phyloP scores from a whole-genome alignment of 2,329 filamentous ascomycete species.

The Mollisia scopiformis region DNA sequence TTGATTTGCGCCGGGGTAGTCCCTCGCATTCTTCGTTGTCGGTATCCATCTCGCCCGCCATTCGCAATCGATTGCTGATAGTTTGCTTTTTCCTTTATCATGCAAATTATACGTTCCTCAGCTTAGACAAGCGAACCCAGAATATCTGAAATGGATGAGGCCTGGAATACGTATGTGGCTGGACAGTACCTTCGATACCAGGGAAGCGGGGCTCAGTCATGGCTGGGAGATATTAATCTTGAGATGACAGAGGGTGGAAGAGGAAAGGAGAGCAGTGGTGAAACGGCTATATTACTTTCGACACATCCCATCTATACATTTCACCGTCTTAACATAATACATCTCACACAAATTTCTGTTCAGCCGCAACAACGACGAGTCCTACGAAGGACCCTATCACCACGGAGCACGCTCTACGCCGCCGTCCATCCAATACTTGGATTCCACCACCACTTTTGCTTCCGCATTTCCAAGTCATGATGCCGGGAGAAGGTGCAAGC shows the following conservation, averaged over 20 bases:
- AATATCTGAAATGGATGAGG: constrained; percentile 13
- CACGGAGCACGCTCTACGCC: constrained; percentile 21
- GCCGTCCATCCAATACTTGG: constrained; percentile 17
- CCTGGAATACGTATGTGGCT: constrained; percentile 21
- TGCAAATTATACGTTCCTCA: constrained; percentile 7
- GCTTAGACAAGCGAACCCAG: constrained; percentile 10
- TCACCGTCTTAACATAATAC: constrained; percentile 1
- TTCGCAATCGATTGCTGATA: constrained; percentile 4
- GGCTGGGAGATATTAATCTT: constrained; percentile 12
- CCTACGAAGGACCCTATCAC: constrained; percentile 8
- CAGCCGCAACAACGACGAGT: constrained; percentile 1
- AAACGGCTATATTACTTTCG: constrained; percentile 24
- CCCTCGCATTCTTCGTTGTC: constrained; percentile 4
- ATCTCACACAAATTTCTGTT: neutral
- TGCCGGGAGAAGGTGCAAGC: constrained; percentile 23
- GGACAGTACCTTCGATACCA: constrained; percentile 5
- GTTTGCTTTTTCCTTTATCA: constrained; percentile 10
- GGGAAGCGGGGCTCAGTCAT: constrained; percentile 5
- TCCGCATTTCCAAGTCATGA: constrained; percentile 14
- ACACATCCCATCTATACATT: constrained; percentile 11
- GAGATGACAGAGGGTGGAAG: constrained; percentile 21
- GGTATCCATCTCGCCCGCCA: constrained; percentile 12
- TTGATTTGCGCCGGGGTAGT: constrained; percentile 25
- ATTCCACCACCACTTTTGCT: constrained; percentile 18
- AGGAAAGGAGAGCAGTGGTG: constrained; percentile 4